Percentiles rank a stretch among this genome's conserved stretches.
Conservation (phyloP, 768 basidiomycete species). For the Vararia minispora region DNA sequence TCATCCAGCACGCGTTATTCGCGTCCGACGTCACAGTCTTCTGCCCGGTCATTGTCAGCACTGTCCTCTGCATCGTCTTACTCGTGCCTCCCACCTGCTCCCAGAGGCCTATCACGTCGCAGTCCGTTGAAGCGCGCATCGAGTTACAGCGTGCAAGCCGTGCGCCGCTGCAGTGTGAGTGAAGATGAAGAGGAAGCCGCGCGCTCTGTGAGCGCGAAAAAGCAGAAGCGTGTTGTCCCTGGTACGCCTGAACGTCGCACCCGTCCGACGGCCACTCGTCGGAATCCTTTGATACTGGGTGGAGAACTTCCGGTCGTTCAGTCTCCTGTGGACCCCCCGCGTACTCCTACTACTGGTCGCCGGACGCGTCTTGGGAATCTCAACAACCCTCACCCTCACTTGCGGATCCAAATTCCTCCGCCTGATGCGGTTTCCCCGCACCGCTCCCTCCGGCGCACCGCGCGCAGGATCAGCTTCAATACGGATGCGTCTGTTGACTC, state of each 20-base stretch:
- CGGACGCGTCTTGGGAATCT: too few species aligned
- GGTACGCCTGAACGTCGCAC: conserved; percentile 3
- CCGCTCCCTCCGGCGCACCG: conserved; percentile 24
- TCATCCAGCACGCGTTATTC: background rate
- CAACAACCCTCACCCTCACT: too few species aligned
- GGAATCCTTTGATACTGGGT: conserved; percentile 12
- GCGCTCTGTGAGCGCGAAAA: conserved; percentile 11
- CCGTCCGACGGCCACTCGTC: conserved; percentile 7
- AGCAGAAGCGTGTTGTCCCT: conserved; percentile 8
- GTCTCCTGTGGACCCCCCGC: background rate
- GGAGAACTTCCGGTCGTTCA: conserved; percentile 11
- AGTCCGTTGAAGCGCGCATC: conserved; percentile 11
- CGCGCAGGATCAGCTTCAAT: conserved; percentile 13
- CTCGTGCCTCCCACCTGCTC: conserved; percentile 6
- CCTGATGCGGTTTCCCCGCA: conserved; percentile 50
- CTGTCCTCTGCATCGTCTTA: conserved; percentile 11
- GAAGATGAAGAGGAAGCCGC: conserved; percentile 11
- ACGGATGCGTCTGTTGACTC: conserved; percentile 6
- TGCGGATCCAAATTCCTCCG: conserved; percentile 20
- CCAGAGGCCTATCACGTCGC: conserved; percentile 2
- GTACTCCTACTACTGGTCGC: conserved; percentile 1
- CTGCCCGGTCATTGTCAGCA: conserved; percentile 6
- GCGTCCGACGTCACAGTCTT: conserved; percentile 8
- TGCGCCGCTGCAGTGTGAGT: conserved; percentile 5
- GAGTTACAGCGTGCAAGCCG: conserved; percentile 10